Evolutionary conservation across 2,329 filamentous ascomycete species (phyloP).

Genomic region (Colletotrichum sp.): DNA sequence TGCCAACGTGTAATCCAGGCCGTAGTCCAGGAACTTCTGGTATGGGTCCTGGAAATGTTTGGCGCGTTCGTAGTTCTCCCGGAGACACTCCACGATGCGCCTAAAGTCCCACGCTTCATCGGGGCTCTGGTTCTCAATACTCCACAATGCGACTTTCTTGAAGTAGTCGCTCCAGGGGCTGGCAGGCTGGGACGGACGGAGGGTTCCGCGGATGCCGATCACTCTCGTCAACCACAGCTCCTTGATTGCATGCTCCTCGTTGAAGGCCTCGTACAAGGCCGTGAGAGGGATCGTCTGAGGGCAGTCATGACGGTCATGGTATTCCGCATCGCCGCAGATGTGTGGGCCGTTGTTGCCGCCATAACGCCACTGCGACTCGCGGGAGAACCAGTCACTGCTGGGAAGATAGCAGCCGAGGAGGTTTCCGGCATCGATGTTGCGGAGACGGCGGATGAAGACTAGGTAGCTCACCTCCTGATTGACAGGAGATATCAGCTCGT

Average conservation of each 20-base stretch:
- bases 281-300: background rate
- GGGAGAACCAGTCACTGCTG: background rate
- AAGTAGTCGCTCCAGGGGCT: background rate
- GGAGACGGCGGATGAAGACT: background rate
- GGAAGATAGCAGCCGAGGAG: background rate
- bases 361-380: background rate
- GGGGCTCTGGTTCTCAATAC: background rate
- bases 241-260: background rate
- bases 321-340: background rate
- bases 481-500: background rate
- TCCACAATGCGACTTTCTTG: background rate
- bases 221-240: background rate
- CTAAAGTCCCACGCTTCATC: background rate
- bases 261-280: background rate
- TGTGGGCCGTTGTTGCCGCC: background rate
- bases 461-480: background rate
- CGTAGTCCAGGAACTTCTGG: background rate
- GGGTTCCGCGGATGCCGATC: background rate
- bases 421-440: background rate
- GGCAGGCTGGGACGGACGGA: background rate
- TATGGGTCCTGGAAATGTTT: background rate
- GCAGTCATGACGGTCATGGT: background rate
- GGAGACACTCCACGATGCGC: background rate
- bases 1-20: background rate
- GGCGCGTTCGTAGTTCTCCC: background rate